Evolutionary conservation across 2,329 filamentous ascomycete species (phyloP).

Genomic region (Scleromitrula shiraiana): DNA sequence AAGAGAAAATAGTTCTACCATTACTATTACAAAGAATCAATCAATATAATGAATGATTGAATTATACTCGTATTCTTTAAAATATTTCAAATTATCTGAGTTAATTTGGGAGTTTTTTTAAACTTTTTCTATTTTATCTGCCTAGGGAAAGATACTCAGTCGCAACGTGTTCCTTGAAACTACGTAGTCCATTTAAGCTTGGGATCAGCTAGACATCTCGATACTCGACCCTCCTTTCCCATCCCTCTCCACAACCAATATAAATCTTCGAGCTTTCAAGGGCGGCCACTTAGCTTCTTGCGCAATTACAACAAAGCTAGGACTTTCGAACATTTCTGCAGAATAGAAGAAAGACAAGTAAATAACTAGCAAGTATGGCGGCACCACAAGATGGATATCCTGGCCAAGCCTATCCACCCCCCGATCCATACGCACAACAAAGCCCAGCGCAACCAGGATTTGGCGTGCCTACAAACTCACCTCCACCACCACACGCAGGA

Average conservation of each 20-base stretch:
- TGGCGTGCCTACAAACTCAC: constrained; percentile 16
- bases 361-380: constrained; percentile 33
- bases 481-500: constrained; percentile 25
- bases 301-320: not conserved
- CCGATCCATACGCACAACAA: constrained; percentile 39
- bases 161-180: constrained; percentile 26
- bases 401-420: constrained; percentile 34
- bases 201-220: constrained; percentile 6
- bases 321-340: not conserved
- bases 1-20: too few relatives aligned
- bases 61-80: constrained; percentile 13
- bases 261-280: constrained; percentile 12
- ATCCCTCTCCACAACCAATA: constrained; percentile 10
- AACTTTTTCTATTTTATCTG: constrained; percentile 2
- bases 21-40: not conserved
- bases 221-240: constrained; percentile 9
- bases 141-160: constrained; percentile 10
- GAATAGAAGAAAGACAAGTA: not conserved
- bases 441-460: constrained; percentile 31
- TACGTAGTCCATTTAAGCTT: constrained; percentile 14
- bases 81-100: not conserved
- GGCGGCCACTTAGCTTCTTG: constrained; percentile 8
- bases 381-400: constrained; percentile 44
- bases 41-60: constrained; percentile 19
- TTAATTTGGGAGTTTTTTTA: not conserved